These are phyloP conservation scores for Paraphoma sp. DNA, from an alignment of 2,329 filamentous ascomycete genomes.

Conservation along the genomic window DNA sequence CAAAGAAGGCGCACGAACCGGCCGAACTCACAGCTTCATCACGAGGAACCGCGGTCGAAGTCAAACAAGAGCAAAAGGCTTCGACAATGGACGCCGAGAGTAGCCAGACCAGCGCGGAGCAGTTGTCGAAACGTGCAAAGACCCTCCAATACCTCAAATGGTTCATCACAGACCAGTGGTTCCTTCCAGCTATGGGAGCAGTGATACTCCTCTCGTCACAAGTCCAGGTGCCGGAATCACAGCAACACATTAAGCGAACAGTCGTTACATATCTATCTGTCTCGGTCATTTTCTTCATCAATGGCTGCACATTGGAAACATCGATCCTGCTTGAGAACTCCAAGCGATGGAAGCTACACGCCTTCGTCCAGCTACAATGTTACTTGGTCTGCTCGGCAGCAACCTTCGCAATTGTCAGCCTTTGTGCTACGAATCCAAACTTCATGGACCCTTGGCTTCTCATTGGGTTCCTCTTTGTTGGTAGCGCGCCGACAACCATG, in stretches of 20 bases:
- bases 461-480: slow-evolving; percentile 70
- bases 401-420: slow-evolving; percentile 63
- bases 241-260: slow-evolving; percentile 57
- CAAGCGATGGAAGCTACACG: slow-evolving; percentile 71
- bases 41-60: neutral
- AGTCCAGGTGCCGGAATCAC: slow-evolving; percentile 62
- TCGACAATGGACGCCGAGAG: neutral
- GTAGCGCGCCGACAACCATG: slow-evolving; percentile 76
- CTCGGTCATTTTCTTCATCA: slow-evolving; percentile 73
- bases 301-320: slow-evolving; percentile 71
- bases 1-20: neutral
- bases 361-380: slow-evolving; percentile 70
- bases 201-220: slow-evolving; percentile 61
- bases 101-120: neutral
- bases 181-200: slow-evolving; percentile 67
- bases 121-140: slow-evolving; percentile 11
- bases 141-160: slow-evolving; percentile 26
- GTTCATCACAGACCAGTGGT: slow-evolving; percentile 66
- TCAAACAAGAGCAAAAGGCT: neutral
- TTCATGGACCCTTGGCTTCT: slow-evolving; percentile 70
- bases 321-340: slow-evolving; percentile 67
- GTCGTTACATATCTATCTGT: slow-evolving; percentile 71
- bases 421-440: slow-evolving; percentile 55
- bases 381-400: slow-evolving; percentile 71
- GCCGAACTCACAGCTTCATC: neutral